Evolutionary conservation across 352 stramenopile genomes (phyloP), one percentile per base, ranked within the genome.

Genomic region (Pythium apleroticum): DNA sequence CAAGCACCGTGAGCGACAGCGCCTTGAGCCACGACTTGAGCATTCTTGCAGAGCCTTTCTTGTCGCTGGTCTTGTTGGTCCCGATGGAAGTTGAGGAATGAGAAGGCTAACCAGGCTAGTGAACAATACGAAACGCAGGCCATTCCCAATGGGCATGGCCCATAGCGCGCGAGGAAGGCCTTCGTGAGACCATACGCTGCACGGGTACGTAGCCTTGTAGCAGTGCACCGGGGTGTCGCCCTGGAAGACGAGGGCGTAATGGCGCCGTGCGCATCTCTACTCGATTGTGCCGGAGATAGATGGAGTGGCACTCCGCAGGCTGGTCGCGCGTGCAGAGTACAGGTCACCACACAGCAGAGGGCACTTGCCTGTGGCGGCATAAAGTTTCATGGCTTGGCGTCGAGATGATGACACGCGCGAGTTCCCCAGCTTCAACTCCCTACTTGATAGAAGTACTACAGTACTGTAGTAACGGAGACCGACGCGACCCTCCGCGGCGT

Each of bases 21-120:
- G 67, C 52, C 8, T 69, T 52, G 35, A 72, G 12, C 70, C 73
- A 84, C 58, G 65, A 73, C 31, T 68, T 79, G 62, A 82, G 31
- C 73, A 83, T 82, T 2, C n/a, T 49, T 33, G n/a, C 33, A 17
- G 33, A 11, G 12, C 8, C 3, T 3, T 12, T 12, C 33, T 0
- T 17, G 11, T 41, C 12, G 33, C 33, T 41, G 5, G n/a, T 20
- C 28, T 50, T 74, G 30, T 33, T 45, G 57, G 52, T 46, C 41
- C n/a, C 30, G 19, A 50, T 20, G 63, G 33, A 68, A 52, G 67
- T 74, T 72, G 43, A 30, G 62, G 73, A 81, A 46, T 46, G 37
- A 46, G 37, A 46, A 20, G 4, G 11, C 11, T 41, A 33, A 33
- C 30, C 7, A n/a, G 19, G 37, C 37, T 17, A 20, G 37, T 24